Conservation (phyloP, 441 rosid genomes). For the Pelargonium fulgidum region DNA sequence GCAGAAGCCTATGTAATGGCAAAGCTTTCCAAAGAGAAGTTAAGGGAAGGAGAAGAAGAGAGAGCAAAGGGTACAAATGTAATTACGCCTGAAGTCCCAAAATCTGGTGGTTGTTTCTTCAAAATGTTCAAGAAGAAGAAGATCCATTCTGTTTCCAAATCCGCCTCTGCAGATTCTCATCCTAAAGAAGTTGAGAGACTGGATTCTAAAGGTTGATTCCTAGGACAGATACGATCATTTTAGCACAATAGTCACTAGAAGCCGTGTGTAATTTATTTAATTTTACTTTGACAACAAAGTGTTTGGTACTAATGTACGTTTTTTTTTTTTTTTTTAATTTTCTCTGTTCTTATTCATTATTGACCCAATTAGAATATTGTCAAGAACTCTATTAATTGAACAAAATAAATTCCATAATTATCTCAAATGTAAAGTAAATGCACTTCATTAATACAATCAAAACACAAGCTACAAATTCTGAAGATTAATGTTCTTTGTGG, state of each 20-base stretch:
- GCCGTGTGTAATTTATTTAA: too few species aligned
- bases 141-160: neutral
- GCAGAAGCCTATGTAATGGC: conserved; percentile 2
- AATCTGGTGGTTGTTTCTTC: neutral
- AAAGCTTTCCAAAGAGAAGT: neutral
- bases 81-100: neutral
- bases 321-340: too few species aligned
- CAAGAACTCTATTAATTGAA: too few species aligned
- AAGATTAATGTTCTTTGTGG: neutral
- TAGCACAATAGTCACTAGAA: too few species aligned
- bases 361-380: too few species aligned
- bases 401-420: too few species aligned
- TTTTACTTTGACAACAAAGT: too few species aligned
- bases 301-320: too few species aligned
- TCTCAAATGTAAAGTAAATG: too few species aligned
- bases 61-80: neutral
- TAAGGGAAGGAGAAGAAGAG: neutral
- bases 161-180: neutral
- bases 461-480: neutral
- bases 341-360: too few species aligned
- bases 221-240: too few species aligned
- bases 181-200: neutral
- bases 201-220: neutral
- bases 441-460: too few species aligned
- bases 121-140: neutral